phyloP scores from a whole-genome alignment of 257 asterid species.

The Capsicum chinense region DNA sequence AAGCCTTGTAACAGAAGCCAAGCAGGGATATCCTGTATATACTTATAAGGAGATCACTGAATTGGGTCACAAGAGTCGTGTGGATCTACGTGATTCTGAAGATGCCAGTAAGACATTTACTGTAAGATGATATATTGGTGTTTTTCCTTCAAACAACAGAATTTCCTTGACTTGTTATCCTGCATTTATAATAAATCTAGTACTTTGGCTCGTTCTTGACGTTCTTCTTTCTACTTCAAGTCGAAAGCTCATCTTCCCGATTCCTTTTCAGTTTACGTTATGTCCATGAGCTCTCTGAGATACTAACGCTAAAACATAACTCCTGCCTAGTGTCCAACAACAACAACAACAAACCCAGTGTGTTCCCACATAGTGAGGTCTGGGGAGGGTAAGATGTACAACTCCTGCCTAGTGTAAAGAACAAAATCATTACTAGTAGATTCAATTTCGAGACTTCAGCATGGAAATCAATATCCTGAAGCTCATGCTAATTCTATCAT shows the following conservation, averaged over 20 bases:
- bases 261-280: not conserved
- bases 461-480: not conserved
- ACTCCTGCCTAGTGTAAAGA: not conserved
- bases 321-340: not conserved
- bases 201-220: not conserved
- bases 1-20: conserved; percentile 50
- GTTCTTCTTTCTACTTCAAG: not conserved
- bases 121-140: not conserved
- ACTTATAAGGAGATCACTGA: conserved; percentile 69
- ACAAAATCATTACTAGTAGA: conserved; percentile 14
- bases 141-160: not conserved
- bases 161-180: not conserved
- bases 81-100: conserved; percentile 51
- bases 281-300: not conserved
- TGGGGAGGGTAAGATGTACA: too few relatives aligned
- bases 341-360: too few relatives aligned
- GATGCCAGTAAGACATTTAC: conserved; percentile 68
- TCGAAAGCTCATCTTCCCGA: not conserved
- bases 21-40: conserved; percentile 54
- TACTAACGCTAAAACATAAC: not conserved
- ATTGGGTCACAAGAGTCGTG: conserved; percentile 68
- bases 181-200: not conserved
- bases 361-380: too few relatives aligned
- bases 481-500: not conserved
- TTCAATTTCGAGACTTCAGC: not conserved